Evolutionary conservation across 139 green algal species (phyloP).

Genomic region (Eudorina sp.): DNA sequence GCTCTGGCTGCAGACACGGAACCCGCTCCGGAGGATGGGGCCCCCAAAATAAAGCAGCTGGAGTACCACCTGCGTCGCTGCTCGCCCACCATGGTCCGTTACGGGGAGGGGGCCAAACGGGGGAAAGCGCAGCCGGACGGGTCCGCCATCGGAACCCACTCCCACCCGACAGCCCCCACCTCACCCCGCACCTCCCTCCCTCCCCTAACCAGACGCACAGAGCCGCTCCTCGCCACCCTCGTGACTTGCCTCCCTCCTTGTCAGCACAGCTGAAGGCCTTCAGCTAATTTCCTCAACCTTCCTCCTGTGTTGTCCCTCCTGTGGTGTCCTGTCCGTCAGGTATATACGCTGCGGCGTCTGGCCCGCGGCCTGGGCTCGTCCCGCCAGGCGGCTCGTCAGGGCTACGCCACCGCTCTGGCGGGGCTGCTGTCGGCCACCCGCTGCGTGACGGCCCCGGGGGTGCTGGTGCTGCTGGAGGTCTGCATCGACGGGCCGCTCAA

Average conservation of each 20-base stretch:
- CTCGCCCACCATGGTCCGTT: slow-evolving; percentile 67
- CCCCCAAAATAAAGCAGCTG: slow-evolving; percentile 32
- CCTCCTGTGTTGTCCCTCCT: not conserved
- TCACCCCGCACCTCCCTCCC: not conserved
- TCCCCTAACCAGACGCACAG: not conserved
- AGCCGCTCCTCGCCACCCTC: too few species aligned
- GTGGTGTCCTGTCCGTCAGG: too few species aligned
- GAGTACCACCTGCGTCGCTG: slow-evolving; percentile 65
- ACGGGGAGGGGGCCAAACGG: too few species aligned
- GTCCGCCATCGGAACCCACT: not conserved
- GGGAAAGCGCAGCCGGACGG: too few species aligned
- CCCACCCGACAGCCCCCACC: not conserved
- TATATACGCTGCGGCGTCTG: slow-evolving; percentile 81
- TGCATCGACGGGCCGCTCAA: slow-evolving; percentile 69
- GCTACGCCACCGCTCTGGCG: slow-evolving; percentile 84
- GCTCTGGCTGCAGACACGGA: not conserved
- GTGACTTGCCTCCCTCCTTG: too few species aligned
- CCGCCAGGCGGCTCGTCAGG: slow-evolving; percentile 81
- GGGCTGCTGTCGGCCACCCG: slow-evolving; percentile 51
- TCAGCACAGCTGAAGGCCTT: too few species aligned
- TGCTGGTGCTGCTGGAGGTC: slow-evolving; percentile 66
- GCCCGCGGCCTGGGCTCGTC: slow-evolving; percentile 77
- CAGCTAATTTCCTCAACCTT: not conserved
- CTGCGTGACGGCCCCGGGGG: slow-evolving; percentile 11
- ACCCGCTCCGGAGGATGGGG: not conserved